Evolutionary conservation across 1,139 yeast genomes (phyloP), one percentile per base, ranked within the genome.

Genomic region (Citeromyces siamensis): DNA sequence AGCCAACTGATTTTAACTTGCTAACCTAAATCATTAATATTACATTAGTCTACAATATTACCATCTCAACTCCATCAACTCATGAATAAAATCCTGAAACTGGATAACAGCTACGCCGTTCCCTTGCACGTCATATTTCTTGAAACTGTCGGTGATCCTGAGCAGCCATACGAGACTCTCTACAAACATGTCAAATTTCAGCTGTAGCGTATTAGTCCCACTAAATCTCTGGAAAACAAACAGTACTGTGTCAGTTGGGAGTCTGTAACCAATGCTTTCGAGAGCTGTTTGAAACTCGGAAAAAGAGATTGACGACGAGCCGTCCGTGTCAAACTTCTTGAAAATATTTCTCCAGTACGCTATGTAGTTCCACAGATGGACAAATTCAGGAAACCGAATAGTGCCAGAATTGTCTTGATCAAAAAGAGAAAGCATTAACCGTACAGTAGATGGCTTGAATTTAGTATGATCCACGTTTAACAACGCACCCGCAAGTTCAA

Each of bases 41-140:
- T n/a, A n/a, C 61, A 62, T 41, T 53, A 26, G 35, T 19, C 26
- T 19, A 12, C n/a, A 33, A n/a, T n/a, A n/a, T n/a, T 18, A 19
- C 20, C 22, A 32, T 32, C 23, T 32, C 14, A 32, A 26, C 22
- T 22, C 23, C 22, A 32, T 19, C 23, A 32, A 19, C 17, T 32
- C 35, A 13, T 32, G 26, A 19, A 32, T 32, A 32, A 32, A 32
- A 17, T 32, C 23, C 14, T 32, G 35, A 22, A 32, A 32, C 23
- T 20, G 35, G 12, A 32, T 19, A 8, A 32, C 35, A 12, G 35
- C 35, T 9, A 32, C 35, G 12, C 35, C 35, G 16, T 20, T 32
- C 13, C 35, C 35, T 17, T 32, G 22, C 9, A 22, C 22, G 19
- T 32, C 35, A 2, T 19, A 32, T 20, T 32, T 32, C 20, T 32